phyloP scores from a whole-genome alignment of 2,329 filamentous ascomycete species.

The Cladobotryum protrusum region DNA sequence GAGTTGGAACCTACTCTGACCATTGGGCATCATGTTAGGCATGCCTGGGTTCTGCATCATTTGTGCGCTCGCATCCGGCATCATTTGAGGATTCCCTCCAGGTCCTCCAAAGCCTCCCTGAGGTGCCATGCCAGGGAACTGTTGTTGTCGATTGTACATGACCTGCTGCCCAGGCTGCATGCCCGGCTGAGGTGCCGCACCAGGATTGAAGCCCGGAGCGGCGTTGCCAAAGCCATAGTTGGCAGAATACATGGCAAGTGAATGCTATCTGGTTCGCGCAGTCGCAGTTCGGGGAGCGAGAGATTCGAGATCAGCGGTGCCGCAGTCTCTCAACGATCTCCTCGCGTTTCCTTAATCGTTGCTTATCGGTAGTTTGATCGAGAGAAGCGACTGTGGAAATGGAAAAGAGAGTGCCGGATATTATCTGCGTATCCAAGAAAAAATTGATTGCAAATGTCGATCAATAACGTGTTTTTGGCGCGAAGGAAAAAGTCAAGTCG shows the following conservation, averaged over 20 bases:
- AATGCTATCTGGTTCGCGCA: neutral
- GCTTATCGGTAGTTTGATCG: too few relatives aligned
- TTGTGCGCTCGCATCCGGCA: slow-evolving; percentile 47
- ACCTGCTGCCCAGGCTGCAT: slow-evolving; percentile 41
- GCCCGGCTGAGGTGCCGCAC: slow-evolving; percentile 36
- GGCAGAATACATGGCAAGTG: slow-evolving; percentile 46
- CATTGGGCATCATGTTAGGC: slow-evolving; percentile 53
- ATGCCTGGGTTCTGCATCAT: slow-evolving; percentile 60
- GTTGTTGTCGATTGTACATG: slow-evolving; percentile 54
- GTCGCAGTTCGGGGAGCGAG: neutral
- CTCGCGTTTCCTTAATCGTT: too few relatives aligned
- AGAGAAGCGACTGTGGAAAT: too few relatives aligned
- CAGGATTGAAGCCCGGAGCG: slow-evolving; percentile 45
- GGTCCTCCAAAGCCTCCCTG: slow-evolving; percentile 43
- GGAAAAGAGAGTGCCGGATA: too few relatives aligned
- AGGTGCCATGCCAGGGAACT: slow-evolving; percentile 47
- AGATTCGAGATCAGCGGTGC: neutral
- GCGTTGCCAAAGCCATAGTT: slow-evolving; percentile 50
- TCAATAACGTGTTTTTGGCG: too few relatives aligned
- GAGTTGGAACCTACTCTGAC: slow-evolving; percentile 47
- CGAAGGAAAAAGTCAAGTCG: too few relatives aligned
- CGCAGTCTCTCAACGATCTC: too few relatives aligned
- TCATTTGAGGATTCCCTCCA: slow-evolving; percentile 49
- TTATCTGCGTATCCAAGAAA: too few relatives aligned
- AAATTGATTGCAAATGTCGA: too few relatives aligned